Conservation (phyloP, 2,329 filamentous ascomycete species). For the Pseudomassariella vexata region DNA sequence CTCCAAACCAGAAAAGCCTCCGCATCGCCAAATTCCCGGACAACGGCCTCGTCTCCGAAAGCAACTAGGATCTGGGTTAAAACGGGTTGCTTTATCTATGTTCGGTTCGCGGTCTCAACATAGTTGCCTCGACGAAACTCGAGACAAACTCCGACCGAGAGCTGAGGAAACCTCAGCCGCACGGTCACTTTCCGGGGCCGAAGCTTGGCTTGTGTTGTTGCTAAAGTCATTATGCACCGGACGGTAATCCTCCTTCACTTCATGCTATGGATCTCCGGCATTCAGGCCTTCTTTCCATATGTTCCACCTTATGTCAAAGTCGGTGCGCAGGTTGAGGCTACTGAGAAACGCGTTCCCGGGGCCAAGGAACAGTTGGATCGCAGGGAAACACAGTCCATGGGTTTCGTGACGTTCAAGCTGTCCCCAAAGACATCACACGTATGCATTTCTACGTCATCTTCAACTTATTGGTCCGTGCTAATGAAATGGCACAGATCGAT, state of each 20-base stretch:
- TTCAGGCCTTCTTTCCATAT: conserved; percentile 44
- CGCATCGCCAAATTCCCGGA: conserved; percentile 9
- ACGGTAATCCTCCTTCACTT: conserved; percentile 34
- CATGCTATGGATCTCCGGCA: conserved; percentile 39
- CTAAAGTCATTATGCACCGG: conserved; percentile 20
- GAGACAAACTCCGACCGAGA: too few relatives aligned
- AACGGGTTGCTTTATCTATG: too few relatives aligned
- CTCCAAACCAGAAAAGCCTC: conserved; percentile 9
- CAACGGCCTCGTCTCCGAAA: too few relatives aligned
- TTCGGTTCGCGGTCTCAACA: too few relatives aligned
- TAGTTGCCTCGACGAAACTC: too few relatives aligned
- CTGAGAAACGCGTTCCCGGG: conserved; percentile 7
- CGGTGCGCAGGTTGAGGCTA: conserved; percentile 6
- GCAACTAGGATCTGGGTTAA: too few relatives aligned
- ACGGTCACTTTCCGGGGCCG: conserved; percentile 10
- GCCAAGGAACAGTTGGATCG: conserved; percentile 4
- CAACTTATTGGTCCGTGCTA: background rate
- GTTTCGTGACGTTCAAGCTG: conserved; percentile 34
- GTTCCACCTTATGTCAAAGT: too few relatives aligned
- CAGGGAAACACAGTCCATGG: conserved; percentile 9
- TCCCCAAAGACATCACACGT: conserved; percentile 30
- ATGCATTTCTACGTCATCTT: conserved; percentile 1
- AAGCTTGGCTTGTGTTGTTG: conserved; percentile 6
- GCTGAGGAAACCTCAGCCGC: too few relatives aligned
- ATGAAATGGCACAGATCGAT: conserved; percentile 22